Evolutionary conservation across 2,329 filamentous ascomycete species (phyloP).

Genomic region (Colletotrichum kahawae): DNA sequence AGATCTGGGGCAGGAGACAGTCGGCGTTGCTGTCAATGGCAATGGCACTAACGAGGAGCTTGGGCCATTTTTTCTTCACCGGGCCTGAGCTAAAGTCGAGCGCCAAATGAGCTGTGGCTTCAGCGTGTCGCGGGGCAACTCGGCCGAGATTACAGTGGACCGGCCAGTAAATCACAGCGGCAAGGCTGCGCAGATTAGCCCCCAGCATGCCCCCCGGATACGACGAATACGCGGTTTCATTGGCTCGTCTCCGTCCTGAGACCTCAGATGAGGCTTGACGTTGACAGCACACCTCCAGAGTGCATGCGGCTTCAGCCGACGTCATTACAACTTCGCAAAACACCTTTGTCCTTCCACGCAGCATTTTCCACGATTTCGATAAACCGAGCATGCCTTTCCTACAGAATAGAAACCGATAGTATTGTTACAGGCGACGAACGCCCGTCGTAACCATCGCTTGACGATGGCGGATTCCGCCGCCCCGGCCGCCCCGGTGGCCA

Average conservation of each 20-base stretch:
- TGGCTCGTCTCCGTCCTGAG: neutral
- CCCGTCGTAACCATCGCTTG: neutral
- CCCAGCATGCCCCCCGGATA: neutral
- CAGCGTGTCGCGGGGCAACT: constrained; percentile 1
- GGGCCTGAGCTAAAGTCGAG: neutral
- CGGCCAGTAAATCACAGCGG: neutral
- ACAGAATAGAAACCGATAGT: neutral
- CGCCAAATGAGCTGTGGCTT: neutral
- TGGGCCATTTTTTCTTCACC: neutral
- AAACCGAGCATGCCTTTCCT: constrained; percentile 8
- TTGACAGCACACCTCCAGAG: constrained; percentile 18
- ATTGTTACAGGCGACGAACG: neutral
- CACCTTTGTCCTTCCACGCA: neutral
- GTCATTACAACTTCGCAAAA: constrained; percentile 13
- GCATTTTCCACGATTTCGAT: neutral
- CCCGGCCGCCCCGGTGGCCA: neutral
- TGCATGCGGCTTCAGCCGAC: constrained; percentile 13
- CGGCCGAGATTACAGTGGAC: constrained; percentile 18
- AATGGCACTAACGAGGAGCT: neutral
- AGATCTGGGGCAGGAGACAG: neutral
- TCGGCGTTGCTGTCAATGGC: neutral
- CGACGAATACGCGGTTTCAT: neutral
- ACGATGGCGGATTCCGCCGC: constrained; percentile 19
- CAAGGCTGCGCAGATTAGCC: neutral
- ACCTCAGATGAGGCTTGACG: constrained; percentile 10